Evolutionary conservation across 495 filamentous ascomycete species (phyloP), one percentile per base, ranked within the genome.

Genomic region (Tuber brumale): DNA sequence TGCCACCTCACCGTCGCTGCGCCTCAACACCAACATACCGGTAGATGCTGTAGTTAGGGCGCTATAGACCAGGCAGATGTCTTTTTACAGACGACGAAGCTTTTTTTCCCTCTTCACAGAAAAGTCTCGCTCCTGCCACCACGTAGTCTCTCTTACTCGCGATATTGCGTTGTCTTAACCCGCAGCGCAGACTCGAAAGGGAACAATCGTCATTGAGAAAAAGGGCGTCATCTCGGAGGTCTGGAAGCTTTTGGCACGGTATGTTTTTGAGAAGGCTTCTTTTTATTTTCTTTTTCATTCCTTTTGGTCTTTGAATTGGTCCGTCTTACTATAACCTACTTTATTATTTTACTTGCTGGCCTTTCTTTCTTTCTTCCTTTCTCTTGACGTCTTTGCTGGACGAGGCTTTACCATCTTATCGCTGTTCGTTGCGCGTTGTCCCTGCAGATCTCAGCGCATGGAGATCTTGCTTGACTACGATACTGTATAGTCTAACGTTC

Each of bases 401-500:
- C 10, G 16, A 31, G 16, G 57, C 31, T 35, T 19, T 19, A 35
- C 27, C 14, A 27, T 66, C 57, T 18, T 35, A 66, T 27, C 31
- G 57, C 10, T 66, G 57, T 66, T 19, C 57, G 57, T 66, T 66
- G 57, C 57, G 57, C 27, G 57, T 66, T 66, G 57, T 66, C 57
- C 57, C 57, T 66, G 57, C 57, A 66, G 27, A 66, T 66, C 27
- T 35, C 27, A 66, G 27, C 57, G 35, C 31, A 31, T 35, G 57
- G 57, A 66, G 57, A 66, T 66, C 57, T 66, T 66, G 27, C 27
- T 19, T 66, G 27, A 27, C 14, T 4, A 16, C 44, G 3, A 3
- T 19, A 35, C n/a, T n/a, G n/a, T n/a, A n/a, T n/a, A n/a, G n/a
- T n/a, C n/a, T 66, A 35, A 35, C 14, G 57, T 12, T 66, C 31